Evolutionary conservation across 306 rosid species (phyloP).

Genomic region (Trifolium pratense): DNA sequence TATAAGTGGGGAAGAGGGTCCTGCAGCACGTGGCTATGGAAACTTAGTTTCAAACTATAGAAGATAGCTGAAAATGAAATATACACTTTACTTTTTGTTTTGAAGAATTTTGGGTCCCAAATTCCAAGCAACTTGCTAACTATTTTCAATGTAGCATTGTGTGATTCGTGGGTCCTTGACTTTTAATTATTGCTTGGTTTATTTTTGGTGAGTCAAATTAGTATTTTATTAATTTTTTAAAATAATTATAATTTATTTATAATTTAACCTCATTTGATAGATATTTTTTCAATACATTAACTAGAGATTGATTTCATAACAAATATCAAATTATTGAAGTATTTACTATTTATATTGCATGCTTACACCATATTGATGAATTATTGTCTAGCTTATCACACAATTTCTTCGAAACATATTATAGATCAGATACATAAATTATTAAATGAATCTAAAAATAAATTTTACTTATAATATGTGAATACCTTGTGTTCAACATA

Average conservation of each 20-base stretch:
- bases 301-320: no score
- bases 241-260: background rate
- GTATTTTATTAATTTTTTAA: no score
- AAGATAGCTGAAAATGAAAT: slow-evolving; percentile 6
- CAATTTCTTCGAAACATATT: background rate
- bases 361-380: background rate
- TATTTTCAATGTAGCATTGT: slow-evolving; percentile 23
- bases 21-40: slow-evolving; percentile 48
- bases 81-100: slow-evolving; percentile 42
- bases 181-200: background rate
- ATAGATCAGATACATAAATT: no score
- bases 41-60: slow-evolving; percentile 22
- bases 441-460: no score
- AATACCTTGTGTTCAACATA: no score
- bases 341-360: background rate
- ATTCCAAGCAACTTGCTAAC: slow-evolving; percentile 23
- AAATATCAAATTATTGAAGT: no score
- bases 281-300: background rate
- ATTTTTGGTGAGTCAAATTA: background rate
- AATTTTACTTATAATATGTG: no score
- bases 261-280: background rate
- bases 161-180: slow-evolving; percentile 38
- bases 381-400: background rate
- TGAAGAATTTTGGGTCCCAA: slow-evolving; percentile 37
- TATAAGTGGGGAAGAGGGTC: slow-evolving; percentile 14